Evolutionary conservation across 2,329 filamentous ascomycete species (phyloP), one percentile per base, ranked within the genome.

Genomic region (Hypoxylon sp.): DNA sequence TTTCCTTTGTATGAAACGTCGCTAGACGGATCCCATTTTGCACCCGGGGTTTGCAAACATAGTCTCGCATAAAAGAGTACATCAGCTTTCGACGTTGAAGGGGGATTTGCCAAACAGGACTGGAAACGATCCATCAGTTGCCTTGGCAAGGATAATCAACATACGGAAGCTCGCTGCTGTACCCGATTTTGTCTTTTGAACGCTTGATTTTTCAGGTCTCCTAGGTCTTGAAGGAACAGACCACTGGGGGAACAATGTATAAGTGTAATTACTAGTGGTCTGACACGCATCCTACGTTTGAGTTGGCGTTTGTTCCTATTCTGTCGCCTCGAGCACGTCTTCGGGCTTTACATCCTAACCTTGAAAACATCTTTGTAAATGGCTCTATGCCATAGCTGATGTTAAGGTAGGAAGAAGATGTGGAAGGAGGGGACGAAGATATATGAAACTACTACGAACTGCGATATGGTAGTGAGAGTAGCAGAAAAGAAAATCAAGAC

Each of bases 1-100:
- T 71, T 71, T 71, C 68, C 68, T 71, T 69, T 71, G 68, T 71
- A 41, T 52, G 30, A 61, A 52, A 34, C 65, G 62, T 70, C 68
- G 56, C 63, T 61, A 58, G 68, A 62, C 66, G 65, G 41, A 51
- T 50, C 49, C 43, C 25, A 57, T 60, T 57, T 57, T 63, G 32
- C 68, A 63, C 50, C 5, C 34, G 51, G 57, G 57, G 23, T 67
- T 67, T 52, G 55, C 62, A 58, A 58, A 65, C 58, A 59, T 53
- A 61, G 49, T 66, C 58, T 63, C 46, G 59, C 63, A 68, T 66
- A 51, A 34, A 53, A 49, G 65, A 60, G 59, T 68, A 63, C 55
- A 56, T 60, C 38, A 46, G 23, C 45, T 60, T 59, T 68, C 49
- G 46, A 59, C 41, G 21, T 32, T 28, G 49, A 55, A 23, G 28